phyloP scores from a whole-genome alignment of 2,329 filamentous ascomycete species.

The Penicillium digitatum region DNA sequence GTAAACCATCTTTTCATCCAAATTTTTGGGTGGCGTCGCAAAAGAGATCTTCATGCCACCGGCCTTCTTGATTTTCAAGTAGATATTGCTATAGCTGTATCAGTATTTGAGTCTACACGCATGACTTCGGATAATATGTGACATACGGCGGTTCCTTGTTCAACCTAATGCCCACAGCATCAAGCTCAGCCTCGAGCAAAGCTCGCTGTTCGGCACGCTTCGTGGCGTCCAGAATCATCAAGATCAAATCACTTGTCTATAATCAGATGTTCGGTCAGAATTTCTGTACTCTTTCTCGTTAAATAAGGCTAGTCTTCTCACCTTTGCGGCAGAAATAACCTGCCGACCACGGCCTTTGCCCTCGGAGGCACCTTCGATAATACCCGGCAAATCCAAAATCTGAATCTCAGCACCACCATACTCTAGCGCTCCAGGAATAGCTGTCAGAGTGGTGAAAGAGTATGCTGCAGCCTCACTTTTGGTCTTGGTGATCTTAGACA shows the following conservation, averaged over 20 bases:
- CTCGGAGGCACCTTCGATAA: constrained; percentile 94
- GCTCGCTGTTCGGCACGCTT: constrained; percentile 92
- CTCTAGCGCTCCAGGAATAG: constrained; percentile 93
- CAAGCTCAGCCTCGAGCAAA: constrained; percentile 83
- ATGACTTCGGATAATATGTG: not conserved
- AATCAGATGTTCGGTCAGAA: not conserved
- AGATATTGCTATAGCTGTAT: constrained; percentile 69
- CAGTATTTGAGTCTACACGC: not conserved
- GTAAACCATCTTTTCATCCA: constrained; percentile 97
- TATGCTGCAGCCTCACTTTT: constrained; percentile 95
- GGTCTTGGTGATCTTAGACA: constrained; percentile 99
- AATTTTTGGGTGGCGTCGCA: constrained; percentile 75
- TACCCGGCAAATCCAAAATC: constrained; percentile 93
- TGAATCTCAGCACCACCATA: constrained; percentile 98
- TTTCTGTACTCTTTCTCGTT: not conserved
- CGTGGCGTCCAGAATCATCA: constrained; percentile 96
- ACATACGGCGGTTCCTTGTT: constrained; percentile 85
- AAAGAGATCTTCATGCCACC: constrained; percentile 99
- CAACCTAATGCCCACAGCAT: constrained; percentile 89
- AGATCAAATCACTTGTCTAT: constrained; percentile 84
- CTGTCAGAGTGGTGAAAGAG: constrained; percentile 94
- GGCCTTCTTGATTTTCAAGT: constrained; percentile 90
- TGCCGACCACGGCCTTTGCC: constrained; percentile 93
- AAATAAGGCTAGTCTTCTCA: constrained; percentile 22
- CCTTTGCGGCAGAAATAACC: constrained; percentile 94